Base-by-base conservation (phyloP, 805 yeast genomes). In the Metschnikowia proteae region DNA sequence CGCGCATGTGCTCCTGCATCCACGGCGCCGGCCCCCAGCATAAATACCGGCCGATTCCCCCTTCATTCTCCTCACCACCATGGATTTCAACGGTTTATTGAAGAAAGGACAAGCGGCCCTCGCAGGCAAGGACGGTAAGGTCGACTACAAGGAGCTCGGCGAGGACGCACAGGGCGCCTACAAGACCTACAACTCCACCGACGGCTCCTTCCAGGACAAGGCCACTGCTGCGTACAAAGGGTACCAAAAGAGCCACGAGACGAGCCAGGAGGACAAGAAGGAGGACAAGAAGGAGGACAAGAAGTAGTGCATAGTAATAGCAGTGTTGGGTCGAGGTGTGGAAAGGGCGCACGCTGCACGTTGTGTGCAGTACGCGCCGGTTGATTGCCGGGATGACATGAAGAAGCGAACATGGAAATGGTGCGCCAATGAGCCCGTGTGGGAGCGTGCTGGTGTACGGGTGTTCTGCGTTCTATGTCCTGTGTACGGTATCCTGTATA, bases 151-250 rank as follows among this genome's bases (percentile, higher is more conserved):
- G 32, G 59, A 59, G 10, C 57, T 60, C 47, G 45, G 54, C 29
- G 63, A 63, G 46, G 74, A 68, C 33, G 73, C 72, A 41, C 59
- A 71, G 57, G 64, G 60, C 25, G 74, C 68, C 34, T 70, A 63
- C 66, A 50, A 54, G 30, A 61, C 64, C 43, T 70, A 60, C 66
- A 53, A 55, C 61, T 58, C 56, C 48, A 57, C 65, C 31, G 69
- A 62, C 17, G 64, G 64, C 7, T 39, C 64, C 26, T 55, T 56
- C 60, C 42, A 58, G 23, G 68, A 64, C 53, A 65, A 68, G 59
- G 76, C 74, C 50, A 60, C 67, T 58, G 62, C 65, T 45, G 69
- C 66, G 37, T 70, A 62, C 61, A 47, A 56, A 34, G 68, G 60
- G 27, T 61, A 60, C 58, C 59, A 61, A 45, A 59, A 59, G 49